Evolutionary conservation across 2,329 filamentous ascomycete species (phyloP).

Genomic region (Neopestalotiopsis sp.): DNA sequence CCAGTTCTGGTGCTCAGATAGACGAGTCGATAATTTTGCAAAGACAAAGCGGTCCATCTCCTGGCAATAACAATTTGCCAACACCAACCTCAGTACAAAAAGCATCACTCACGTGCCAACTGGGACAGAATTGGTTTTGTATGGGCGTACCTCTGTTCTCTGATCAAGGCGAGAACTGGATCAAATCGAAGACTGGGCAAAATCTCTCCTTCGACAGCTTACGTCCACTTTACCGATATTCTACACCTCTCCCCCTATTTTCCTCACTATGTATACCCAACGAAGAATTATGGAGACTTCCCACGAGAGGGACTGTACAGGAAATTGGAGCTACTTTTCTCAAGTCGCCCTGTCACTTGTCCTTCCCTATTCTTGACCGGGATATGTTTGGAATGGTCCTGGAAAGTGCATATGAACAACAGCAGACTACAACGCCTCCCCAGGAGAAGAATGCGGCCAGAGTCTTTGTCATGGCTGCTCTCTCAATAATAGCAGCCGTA

Average conservation of each 20-base stretch:
- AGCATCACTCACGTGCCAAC: not conserved
- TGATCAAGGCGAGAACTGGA: not conserved
- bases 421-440: not conserved
- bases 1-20: not conserved
- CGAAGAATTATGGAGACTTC: not conserved
- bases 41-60: not conserved
- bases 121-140: not conserved
- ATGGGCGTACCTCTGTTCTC: not conserved
- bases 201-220: not conserved
- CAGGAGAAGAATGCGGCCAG: not conserved
- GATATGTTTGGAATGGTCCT: not conserved
- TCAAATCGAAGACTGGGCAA: not conserved
- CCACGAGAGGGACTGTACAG: not conserved
- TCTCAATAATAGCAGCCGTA: not conserved
- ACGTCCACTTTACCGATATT: not conserved
- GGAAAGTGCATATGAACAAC: not conserved
- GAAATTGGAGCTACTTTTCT: not conserved
- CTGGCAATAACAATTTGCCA: not conserved
- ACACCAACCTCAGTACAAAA: not conserved
- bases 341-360: not conserved
- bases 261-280: not conserved
- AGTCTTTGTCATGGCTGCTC: not conserved
- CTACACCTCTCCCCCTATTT: not conserved
- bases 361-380: not conserved
- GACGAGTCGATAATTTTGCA: not conserved